Evolutionary conservation across 805 yeast genomes (phyloP).

Genomic region (Kluyveromyces wickerhamii): DNA sequence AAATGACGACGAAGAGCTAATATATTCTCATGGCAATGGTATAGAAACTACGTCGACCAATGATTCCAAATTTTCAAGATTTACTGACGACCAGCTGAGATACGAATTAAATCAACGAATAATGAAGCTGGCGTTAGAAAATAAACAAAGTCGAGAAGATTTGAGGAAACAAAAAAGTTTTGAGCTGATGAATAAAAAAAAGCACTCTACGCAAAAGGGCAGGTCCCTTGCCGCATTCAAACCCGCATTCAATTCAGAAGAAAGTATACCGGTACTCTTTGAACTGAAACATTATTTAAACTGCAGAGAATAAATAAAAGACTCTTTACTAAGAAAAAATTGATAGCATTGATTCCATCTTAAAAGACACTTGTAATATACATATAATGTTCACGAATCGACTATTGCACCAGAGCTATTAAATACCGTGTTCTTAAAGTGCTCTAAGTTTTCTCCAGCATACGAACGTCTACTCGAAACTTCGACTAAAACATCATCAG

Average conservation of each 20-base stretch:
- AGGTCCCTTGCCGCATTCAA: conserved; percentile 13
- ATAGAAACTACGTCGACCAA: conserved; percentile 4
- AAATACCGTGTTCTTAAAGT: conserved; percentile 41
- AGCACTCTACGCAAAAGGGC: conserved; percentile 9
- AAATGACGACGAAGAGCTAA: conserved; percentile 7
- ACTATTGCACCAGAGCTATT: no score
- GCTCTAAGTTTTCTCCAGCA: conserved; percentile 60
- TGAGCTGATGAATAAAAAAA: conserved; percentile 14
- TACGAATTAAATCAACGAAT: conserved; percentile 23
- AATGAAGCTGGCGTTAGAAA: conserved; percentile 23
- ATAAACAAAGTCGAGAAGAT: conserved; percentile 21
- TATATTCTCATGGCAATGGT: conserved; percentile 3
- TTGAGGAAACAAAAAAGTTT: conserved; percentile 27
- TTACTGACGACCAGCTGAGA: conserved; percentile 25
- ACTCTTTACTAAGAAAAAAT: conserved; percentile 10
- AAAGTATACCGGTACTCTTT: conserved; percentile 25
- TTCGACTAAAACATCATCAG: conserved; percentile 50
- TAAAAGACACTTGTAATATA: no score
- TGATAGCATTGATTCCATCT: no score
- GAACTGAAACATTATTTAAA: conserved; percentile 18
- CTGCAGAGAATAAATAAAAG: conserved; percentile 10
- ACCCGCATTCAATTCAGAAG: conserved; percentile 19
- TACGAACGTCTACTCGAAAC: conserved; percentile 72
- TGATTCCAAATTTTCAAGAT: conserved; percentile 9
- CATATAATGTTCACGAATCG: no score